Conservation (phyloP, 2,329 filamentous ascomycete genomes). For the Phoma sp. region DNA sequence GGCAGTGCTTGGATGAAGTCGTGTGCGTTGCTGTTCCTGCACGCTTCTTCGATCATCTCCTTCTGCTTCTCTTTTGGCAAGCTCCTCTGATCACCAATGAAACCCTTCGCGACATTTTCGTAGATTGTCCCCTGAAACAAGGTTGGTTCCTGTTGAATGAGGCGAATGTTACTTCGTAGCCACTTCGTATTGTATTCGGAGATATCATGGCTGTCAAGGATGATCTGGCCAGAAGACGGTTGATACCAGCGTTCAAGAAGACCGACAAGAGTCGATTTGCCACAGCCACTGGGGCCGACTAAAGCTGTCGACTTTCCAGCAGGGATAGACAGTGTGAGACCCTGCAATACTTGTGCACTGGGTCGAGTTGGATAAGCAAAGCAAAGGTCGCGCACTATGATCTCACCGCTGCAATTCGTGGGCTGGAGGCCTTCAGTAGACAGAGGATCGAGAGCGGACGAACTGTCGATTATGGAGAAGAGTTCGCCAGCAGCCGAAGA, state of each 20-base stretch:
- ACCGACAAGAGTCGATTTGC: slow-evolving; percentile 89
- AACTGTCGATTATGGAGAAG: slow-evolving; percentile 69
- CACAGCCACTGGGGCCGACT: slow-evolving; percentile 74
- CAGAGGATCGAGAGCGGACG: slow-evolving; percentile 71
- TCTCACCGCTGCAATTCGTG: slow-evolving; percentile 70
- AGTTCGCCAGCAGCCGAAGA: slow-evolving; percentile 21
- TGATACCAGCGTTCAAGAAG: slow-evolving; percentile 92
- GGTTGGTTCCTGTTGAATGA: slow-evolving; percentile 90
- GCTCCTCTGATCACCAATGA: slow-evolving; percentile 68
- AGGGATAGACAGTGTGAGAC: slow-evolving; percentile 52
- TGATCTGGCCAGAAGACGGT: slow-evolving; percentile 49
- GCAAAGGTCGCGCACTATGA: slow-evolving; percentile 91
- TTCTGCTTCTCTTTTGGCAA: slow-evolving; percentile 3
- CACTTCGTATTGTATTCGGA: slow-evolving; percentile 80
- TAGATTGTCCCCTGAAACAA: slow-evolving; percentile 88
- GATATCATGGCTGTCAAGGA: slow-evolving; percentile 61
- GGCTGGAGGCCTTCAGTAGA: slow-evolving; percentile 7
- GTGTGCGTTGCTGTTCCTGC: slow-evolving; percentile 77
- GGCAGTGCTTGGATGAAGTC: slow-evolving; percentile 77
- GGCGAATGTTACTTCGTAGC: slow-evolving; percentile 86
- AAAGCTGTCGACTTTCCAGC: slow-evolving; percentile 74
- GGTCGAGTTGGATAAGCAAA: slow-evolving; percentile 91
- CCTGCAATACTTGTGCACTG: slow-evolving; percentile 63
- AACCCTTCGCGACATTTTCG: slow-evolving; percentile 82
- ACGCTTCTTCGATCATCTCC: slow-evolving; percentile 8